Base-by-base conservation (phyloP, 140 eudicot species). In the Flaveria floridana region DNA sequence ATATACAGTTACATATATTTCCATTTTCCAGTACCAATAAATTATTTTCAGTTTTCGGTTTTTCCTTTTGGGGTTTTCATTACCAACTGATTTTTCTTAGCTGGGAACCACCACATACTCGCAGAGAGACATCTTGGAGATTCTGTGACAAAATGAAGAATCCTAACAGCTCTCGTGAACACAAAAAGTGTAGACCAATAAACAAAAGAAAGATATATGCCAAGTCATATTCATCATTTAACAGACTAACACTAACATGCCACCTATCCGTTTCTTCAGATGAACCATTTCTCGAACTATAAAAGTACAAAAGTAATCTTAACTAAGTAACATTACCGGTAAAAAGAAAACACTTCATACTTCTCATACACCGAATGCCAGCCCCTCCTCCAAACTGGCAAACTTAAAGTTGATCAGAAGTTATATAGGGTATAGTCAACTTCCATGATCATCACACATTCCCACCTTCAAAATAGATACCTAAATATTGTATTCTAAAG, bases 101-200 rank as follows among this genome's bases (percentile, higher is more conserved):
- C 50, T 7, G 50, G 50, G 50, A 44, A 14, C 50, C 14, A 44
- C 50, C 50, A 44, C 50, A 44, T 34, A 34, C 41, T 34, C 41
- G 41, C 41, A 6, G 7, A 34, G 8, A 34, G 41, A 34, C 50
- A 50, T 50, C 19, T 50, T 50, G 56, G 19, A 14, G 59, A 16
- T 47, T 69, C 28, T 34, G 55, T 39, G 26, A 44, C 13, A 44
- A 44, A 44, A 44, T 10, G 14, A 44, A 8, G 13, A 44, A 44
- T 10, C 10, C 13, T 7, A 11, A 44, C 14, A 44, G 50, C 1
- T 44, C 50, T 44, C 14, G 2, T 11, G 14, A 55, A 37, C 48
- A 57, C 52, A 57, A 20, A 37, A 7, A 39, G 14, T 72, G 57
- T 13, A 56, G 51, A 72, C 68, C 41, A 72, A 13, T 56, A 56